A percentile compares a stretch with the other conserved stretches of the same genome.
phyloP scores from a whole-genome alignment of 2,329 filamentous ascomycete genomes.

The Fusarium devonianum region DNA sequence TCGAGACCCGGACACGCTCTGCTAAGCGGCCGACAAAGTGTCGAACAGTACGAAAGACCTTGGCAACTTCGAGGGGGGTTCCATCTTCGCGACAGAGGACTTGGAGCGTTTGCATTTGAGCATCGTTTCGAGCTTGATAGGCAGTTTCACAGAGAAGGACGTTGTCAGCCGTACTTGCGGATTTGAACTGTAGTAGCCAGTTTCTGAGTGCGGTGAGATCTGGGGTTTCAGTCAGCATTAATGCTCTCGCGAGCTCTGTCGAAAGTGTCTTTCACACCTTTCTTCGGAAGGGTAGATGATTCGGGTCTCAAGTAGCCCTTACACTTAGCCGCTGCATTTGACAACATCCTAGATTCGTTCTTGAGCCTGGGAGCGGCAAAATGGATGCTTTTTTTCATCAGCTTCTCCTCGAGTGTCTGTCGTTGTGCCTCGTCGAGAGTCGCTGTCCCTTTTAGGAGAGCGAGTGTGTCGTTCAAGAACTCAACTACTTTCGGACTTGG shows the following conservation, averaged over 20 bases:
- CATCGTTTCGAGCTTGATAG: conserved; percentile 26
- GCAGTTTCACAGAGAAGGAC: conserved; percentile 18
- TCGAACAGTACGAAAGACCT: conserved; percentile 41
- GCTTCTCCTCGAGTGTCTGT: neutral
- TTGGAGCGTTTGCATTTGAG: conserved; percentile 25
- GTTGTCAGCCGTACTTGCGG: neutral
- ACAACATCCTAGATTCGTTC: conserved; percentile 32
- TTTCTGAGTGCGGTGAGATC: neutral
- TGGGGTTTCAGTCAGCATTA: conserved; percentile 4
- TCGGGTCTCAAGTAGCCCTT: conserved; percentile 10
- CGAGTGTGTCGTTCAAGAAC: conserved; percentile 45
- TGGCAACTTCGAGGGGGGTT: neutral
- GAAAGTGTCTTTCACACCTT: neutral
- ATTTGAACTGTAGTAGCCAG: conserved; percentile 25
- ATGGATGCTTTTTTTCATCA: conserved; percentile 8
- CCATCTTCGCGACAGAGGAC: conserved; percentile 15
- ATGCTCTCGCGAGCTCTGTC: neutral
- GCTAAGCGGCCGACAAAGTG: conserved; percentile 57
- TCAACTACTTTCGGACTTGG: conserved; percentile 23
- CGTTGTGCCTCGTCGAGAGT: neutral
- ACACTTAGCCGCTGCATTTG: conserved; percentile 22
- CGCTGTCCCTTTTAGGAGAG: neutral
- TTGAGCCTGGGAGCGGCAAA: conserved; percentile 38
- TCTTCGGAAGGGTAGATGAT: too few relatives aligned
- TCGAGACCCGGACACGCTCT: conserved; percentile 50